Base-by-base conservation (phyloP, 2,329 filamentous ascomycete species). In the Penicillium hordei region DNA sequence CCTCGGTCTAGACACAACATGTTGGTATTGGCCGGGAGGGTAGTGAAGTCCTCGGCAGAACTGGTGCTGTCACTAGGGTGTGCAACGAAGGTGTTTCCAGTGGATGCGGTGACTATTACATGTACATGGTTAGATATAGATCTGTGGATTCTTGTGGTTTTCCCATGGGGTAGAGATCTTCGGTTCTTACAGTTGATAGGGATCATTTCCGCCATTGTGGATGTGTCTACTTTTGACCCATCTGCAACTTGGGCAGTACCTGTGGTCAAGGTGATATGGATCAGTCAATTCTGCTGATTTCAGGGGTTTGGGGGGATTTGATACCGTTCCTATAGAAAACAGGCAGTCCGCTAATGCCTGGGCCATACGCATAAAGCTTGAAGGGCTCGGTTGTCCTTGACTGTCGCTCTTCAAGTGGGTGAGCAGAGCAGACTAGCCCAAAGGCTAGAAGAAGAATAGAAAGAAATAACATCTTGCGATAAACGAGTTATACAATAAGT, bases 281-380 rank as follows among this genome's bases (percentile, higher is more conserved):
- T 55, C 33, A 60, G 48, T 42, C 12, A 23, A 25, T 12, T 1
- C 17, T 13, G 15, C 1, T 54, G 21, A n/a, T 4, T 34, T 38
- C 5, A 8, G 17, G 13, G 2, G 31, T 6, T 27, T 27, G 7
- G 7, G 10, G 27, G 21, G 12, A 4, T 19, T 3, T 31, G n/a
- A 17, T 48, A 63, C 61, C 61, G 19, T 62, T 43, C 5, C 19
- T 55, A 39, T 57, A 62, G 52, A 52, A 60, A 3, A 63, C 23
- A 15, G 57, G 59, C 27, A 63, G 49, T 38, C 61, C 61, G 23
- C 60, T 60, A 21, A 63, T 63, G 17, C 33, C 49, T 8, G 55
- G 29, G 12, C 61, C 60, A 27, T 58, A 63, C 1, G 60, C 61
- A 39, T 63, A 63, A 4, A 63, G 43, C 34, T 43, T 50, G 43